These are phyloP conservation scores for Vitis vinifera DNA, from an alignment of 164 flowering plant species.

Conservation along the genomic window ASM3070453v1 NC_081809.1:1028501-1029000, in stretches of 20 bases:
- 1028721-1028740: slow-evolving; percentile 45
- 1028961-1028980: slow-evolving; percentile 33
- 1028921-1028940: slow-evolving; percentile 33
- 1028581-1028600: slow-evolving; percentile 21
- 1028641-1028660: slow-evolving; percentile 24
- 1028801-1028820: slow-evolving; percentile 32
- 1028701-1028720: slow-evolving; percentile 30
- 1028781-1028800: slow-evolving; percentile 12
- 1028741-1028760: slow-evolving; percentile 21
- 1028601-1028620: slow-evolving; percentile 16
- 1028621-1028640: slow-evolving; percentile 36
- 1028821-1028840: slow-evolving; percentile 37
- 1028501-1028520: slow-evolving; percentile 32
- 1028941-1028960: slow-evolving; percentile 38
- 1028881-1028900: slow-evolving; percentile 28
- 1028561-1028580: slow-evolving; percentile 51
- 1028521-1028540: slow-evolving; percentile 27
- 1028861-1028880: slow-evolving; percentile 30
- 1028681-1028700: slow-evolving; percentile 44
- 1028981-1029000: slow-evolving; percentile 17
- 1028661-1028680: slow-evolving; percentile 28
- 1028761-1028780: slow-evolving; percentile 26
- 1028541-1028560: slow-evolving; percentile 38
- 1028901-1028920: slow-evolving; percentile 21
- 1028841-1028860: slow-evolving; percentile 24